Base-by-base conservation (phyloP, 371 early-diverging fungal genomes). In the Funneliformis caledonium region DNA sequence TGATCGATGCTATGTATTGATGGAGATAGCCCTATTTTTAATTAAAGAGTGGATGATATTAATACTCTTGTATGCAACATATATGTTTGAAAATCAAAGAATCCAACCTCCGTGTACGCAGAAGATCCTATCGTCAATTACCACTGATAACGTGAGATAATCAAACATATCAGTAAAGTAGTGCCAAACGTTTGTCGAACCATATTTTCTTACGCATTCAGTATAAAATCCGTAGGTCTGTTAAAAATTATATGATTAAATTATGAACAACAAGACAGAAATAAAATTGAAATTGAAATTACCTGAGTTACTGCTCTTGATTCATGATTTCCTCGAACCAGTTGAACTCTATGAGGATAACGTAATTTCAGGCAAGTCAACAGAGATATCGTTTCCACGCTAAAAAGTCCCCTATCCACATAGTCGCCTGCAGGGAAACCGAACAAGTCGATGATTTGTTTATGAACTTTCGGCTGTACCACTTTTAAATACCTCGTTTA, bases 311-410 rank as follows among this genome's bases (percentile, higher is more conserved):
- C 96, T 31, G 95, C 95, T 79, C 98, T 89, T 42, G 94, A 93
- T 86, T 99, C 99, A 82, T 99, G 99, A 84, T 99, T 99, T n/a
- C 99, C 99, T 52, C 99, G 89, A 10, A 99, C 92, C 14, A 99
- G 88, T 70, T 94, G 96, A 7, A 99, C 93, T 79, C 97, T 88
- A 47, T 94, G 90, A 14, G 99, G 99, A 86, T 97, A 96, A 70
- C 96, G 88, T 72, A 98, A 83, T 82, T 99, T 98, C 11, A 97
- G 88, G 82, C 96, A 95, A 0, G 95, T 90, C 81, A 99, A 86
- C 12, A 98, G 86, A 14, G 94, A 90, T 70, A 99, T 96, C 43
- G 98, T 98, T 83, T 99, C 99, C 31, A 99, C 94, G 73, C 96
- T 96, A 84, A 95, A 96, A 77, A 94, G 90, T 72, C 99, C 99